phyloP scores from a whole-genome alignment of 192 early-diverging fungal species.

The Coemansia sp. region DNA sequence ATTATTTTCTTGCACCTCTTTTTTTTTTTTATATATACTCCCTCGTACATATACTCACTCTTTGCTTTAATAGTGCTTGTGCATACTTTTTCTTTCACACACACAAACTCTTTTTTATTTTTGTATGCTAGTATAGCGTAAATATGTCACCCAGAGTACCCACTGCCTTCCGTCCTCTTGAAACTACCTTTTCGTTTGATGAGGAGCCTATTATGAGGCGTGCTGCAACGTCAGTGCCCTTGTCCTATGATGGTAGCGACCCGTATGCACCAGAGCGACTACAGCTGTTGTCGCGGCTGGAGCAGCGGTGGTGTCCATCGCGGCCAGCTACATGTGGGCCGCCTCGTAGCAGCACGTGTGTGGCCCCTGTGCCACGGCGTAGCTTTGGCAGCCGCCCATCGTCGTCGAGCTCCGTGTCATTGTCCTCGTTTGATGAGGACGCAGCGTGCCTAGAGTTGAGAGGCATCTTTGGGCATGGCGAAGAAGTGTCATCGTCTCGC shows the following conservation, averaged over 20 bases:
- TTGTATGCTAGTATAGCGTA: slow-evolving; percentile 18
- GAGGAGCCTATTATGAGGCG: slow-evolving; percentile 24
- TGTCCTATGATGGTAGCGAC: slow-evolving; percentile 18
- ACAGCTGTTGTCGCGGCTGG: slow-evolving; percentile 39
- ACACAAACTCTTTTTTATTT: background rate
- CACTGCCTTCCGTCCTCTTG: slow-evolving; percentile 56
- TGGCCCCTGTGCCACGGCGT: slow-evolving; percentile 43
- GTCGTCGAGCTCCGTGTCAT: slow-evolving; percentile 20
- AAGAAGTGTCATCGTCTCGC: slow-evolving; percentile 17
- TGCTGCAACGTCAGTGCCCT: slow-evolving; percentile 39
- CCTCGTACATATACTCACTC: slow-evolving; percentile 8
- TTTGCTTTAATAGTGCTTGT: slow-evolving; percentile 21
- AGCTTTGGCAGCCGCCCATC: slow-evolving; percentile 20
- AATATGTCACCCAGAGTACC: slow-evolving; percentile 46
- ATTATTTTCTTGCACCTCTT: slow-evolving; percentile 4
- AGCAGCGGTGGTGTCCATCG: slow-evolving; percentile 51
- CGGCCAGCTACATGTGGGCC: slow-evolving; percentile 9
- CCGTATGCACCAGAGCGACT: slow-evolving; percentile 34
- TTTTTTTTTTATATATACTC: background rate
- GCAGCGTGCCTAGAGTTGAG: slow-evolving; percentile 50
- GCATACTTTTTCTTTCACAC: background rate
- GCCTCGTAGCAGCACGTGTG: slow-evolving; percentile 30
- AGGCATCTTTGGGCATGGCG: slow-evolving; percentile 40
- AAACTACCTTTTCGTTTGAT: slow-evolving; percentile 32
- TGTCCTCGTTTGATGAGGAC: slow-evolving; percentile 32